phyloP scores from a whole-genome alignment of 495 filamentous ascomycete species.

The Cryomyces antarcticus region DNA sequence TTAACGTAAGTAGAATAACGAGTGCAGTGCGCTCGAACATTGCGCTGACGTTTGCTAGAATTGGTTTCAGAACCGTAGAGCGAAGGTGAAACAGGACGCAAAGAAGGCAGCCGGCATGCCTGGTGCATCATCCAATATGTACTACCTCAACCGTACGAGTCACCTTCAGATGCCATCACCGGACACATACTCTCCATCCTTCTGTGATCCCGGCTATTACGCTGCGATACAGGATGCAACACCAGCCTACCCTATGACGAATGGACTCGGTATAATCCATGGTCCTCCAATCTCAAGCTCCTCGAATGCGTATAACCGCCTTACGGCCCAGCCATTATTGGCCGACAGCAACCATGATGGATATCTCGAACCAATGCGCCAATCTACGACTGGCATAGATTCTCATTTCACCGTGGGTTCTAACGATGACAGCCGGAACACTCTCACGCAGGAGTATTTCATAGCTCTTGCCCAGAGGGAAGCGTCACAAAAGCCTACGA shows the following conservation, averaged over 20 bases:
- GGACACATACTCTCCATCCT: neutral
- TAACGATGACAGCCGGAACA: too few species aligned
- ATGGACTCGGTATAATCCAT: neutral
- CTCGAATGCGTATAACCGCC: too few species aligned
- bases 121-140: constrained; percentile 4
- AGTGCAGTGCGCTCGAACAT: neutral
- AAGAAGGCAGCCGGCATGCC: constrained; percentile 13
- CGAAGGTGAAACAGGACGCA: constrained; percentile 23
- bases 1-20: constrained; percentile 18
- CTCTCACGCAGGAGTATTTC: too few species aligned
- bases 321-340: neutral
- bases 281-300: too few species aligned
- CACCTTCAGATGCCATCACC: neutral
- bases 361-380: neutral
- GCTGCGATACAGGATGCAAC: neutral
- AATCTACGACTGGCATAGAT: neutral
- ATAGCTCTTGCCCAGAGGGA: too few species aligned
- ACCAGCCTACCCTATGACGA: neutral
- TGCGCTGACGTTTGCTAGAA: constrained; percentile 15
- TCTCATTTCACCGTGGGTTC: too few species aligned
- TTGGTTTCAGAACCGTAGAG: constrained; percentile 25
- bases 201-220: neutral
- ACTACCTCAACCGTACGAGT: neutral
- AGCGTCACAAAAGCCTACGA: too few species aligned
- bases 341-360: neutral